These are phyloP conservation scores for Diplosphaera chodatii DNA, from an alignment of 139 green algal species.

Conservation along the genomic window DNA sequence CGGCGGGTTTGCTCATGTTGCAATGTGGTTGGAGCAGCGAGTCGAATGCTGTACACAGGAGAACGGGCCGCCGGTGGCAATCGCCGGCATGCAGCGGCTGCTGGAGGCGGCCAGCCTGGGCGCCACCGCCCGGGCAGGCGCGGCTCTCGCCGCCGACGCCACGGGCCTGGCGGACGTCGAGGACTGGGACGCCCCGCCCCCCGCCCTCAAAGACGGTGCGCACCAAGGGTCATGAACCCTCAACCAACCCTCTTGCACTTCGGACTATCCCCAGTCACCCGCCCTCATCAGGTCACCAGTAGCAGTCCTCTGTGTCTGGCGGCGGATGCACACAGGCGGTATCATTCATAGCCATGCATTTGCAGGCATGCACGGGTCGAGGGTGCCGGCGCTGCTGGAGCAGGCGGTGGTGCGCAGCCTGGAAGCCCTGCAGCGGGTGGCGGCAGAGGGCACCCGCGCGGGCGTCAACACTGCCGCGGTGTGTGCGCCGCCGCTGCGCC, in stretches of 20 bases:
- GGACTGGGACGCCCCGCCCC: neutral
- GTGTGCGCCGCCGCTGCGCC: neutral
- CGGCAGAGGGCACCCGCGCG: slow-evolving; percentile 9
- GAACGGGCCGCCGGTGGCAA: neutral
- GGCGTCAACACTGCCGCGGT: neutral
- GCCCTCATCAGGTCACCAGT: too few species aligned
- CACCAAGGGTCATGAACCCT: neutral
- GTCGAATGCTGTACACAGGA: neutral
- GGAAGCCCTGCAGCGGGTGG: slow-evolving; percentile 17
- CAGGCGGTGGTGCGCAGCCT: slow-evolving; percentile 11
- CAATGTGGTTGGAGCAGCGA: too few species aligned
- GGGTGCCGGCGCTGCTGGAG: neutral
- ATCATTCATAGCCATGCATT: too few species aligned
- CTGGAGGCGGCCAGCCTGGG: slow-evolving; percentile 6
- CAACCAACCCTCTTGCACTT: too few species aligned
- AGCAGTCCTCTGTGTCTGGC: too few species aligned
- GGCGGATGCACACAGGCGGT: too few species aligned
- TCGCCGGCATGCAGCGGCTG: slow-evolving; percentile 1
- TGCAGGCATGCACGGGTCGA: slow-evolving; percentile 1
- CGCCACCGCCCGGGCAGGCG: neutral
- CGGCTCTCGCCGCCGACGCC: neutral
- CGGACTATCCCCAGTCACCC: too few species aligned
- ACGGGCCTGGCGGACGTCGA: slow-evolving; percentile 4
- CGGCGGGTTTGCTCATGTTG: too few species aligned
- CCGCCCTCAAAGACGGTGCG: slow-evolving; percentile 6